Percentiles rank a stretch among this genome's conserved stretches.
Conservation (phyloP, 106 monocot genomes). For the Triglochin maritima region DNA sequence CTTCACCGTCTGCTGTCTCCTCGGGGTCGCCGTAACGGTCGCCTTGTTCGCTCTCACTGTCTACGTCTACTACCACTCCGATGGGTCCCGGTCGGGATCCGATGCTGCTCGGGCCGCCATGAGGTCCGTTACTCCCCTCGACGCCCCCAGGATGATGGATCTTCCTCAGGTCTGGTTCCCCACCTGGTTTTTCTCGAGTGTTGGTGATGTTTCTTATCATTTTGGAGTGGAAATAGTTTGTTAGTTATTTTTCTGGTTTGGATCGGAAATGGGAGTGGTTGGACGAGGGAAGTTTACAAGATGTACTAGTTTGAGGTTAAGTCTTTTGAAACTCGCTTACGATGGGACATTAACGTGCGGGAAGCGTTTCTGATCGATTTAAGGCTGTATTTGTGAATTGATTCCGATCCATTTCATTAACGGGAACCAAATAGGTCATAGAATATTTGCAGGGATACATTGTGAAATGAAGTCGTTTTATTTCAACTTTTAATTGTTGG, state of each 20-base stretch:
- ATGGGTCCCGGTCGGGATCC: background rate
- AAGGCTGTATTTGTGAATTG: too few species aligned
- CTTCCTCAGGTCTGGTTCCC: constrained; percentile 52
- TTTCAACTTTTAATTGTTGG: background rate
- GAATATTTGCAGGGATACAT: too few species aligned
- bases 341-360: too few species aligned
- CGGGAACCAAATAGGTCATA: too few species aligned
- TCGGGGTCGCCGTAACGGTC: constrained; percentile 7
- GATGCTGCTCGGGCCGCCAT: constrained; percentile 10
- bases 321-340: too few species aligned
- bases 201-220: background rate
- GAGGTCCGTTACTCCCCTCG: constrained; percentile 62
- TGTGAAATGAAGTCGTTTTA: background rate
- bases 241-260: too few species aligned
- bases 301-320: too few species aligned
- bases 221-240: background rate
- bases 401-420: too few species aligned
- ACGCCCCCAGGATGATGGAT: constrained; percentile 82
- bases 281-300: too few species aligned
- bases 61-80: constrained; percentile 6
- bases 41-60: constrained; percentile 10
- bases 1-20: constrained; percentile 21
- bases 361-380: too few species aligned
- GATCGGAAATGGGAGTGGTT: too few species aligned
- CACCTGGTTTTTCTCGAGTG: background rate